Percentiles rank a stretch among this genome's conserved stretches.
phyloP scores from a whole-genome alignment of 306 rosid genomes.

The Datisca glomerata region DNA sequence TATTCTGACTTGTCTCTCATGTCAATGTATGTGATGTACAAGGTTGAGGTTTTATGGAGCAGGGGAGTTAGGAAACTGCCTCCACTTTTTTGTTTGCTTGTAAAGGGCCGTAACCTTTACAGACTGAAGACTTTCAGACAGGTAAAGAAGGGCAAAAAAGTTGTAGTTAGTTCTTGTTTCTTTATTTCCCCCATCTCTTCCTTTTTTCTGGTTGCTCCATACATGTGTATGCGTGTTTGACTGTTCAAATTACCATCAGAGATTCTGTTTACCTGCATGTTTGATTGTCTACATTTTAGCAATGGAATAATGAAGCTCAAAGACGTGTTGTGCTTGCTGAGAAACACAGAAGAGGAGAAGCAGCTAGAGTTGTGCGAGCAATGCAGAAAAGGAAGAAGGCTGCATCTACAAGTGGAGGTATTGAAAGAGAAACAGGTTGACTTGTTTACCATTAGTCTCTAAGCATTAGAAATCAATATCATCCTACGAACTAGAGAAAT shows the following conservation, averaged over 20 bases:
- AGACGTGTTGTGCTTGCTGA: constrained; percentile 54
- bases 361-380: constrained; percentile 46
- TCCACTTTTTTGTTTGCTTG: constrained; percentile 53
- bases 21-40: constrained; percentile 13
- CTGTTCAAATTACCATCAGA: background rate
- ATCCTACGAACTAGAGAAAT: background rate
- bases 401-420: constrained; percentile 24
- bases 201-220: background rate
- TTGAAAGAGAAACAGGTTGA: constrained; percentile 1
- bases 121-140: constrained; percentile 59
- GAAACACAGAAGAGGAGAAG: constrained; percentile 68
- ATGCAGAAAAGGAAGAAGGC: constrained; percentile 21
- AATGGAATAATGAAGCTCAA: constrained; percentile 64
- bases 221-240: too few relatives aligned
- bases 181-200: background rate
- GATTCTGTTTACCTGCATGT: constrained; percentile 13
- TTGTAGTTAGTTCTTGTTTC: constrained; percentile 4
- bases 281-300: constrained; percentile 20
- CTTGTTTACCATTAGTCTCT: background rate
- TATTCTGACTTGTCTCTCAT: background rate
- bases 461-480: background rate
- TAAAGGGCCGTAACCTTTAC: constrained; percentile 83
- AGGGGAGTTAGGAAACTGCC: constrained; percentile 42
- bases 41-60: constrained; percentile 86
- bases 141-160: too few relatives aligned